Base-by-base conservation (phyloP, 2,329 filamentous ascomycete species). In the Penicillium sp. region DNA sequence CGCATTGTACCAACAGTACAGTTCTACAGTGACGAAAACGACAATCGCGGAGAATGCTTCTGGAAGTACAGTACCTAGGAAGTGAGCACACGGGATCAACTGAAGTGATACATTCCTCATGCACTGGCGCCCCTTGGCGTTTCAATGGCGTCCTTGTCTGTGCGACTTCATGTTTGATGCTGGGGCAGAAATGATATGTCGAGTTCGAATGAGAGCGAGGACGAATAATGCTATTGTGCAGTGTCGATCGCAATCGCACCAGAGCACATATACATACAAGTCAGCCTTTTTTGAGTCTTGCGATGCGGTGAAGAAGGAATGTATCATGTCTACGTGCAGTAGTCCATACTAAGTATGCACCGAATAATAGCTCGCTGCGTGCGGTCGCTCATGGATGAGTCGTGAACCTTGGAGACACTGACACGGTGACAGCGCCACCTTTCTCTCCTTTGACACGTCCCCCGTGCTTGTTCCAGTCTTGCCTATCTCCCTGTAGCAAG, bases 161-260 rank as follows among this genome's bases (percentile, higher is more conserved):
- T 7, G n/a, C 8, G 9, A 39, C 16, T 39, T 39, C 9, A 21
- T 21, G 18, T 18, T 39, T 13, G 36, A 39, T 13, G 18, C 36
- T 39, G 16, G 16, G n/a, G 16, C 9, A 39, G 36, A 39, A 39
- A 10, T 39, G 36, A 39, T 12, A 39, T 18, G 18, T 43, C 41
- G 41, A 28, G 10, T 24, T 24, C 12, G 8, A 15, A 41, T 41
- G 24, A 26, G 24, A 6, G 39, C 39, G 21, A 42, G 21, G 8
- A 36, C 31, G 33, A 36, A 18, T 39, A 39, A 4, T 10, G 16
- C 51, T 47, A 43, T 50, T 53, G 28, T 33, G n/a, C 43, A 15
- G 36, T 50, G 51, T 53, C 47, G 51, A 53, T 53, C 51, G 10
- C 43, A 47, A 50, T 43, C 47, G 43, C 44, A 42, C 42, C 28